phyloP scores from a whole-genome alignment of 371 early-diverging fungal species.

The Apophysomyces elegans region DNA sequence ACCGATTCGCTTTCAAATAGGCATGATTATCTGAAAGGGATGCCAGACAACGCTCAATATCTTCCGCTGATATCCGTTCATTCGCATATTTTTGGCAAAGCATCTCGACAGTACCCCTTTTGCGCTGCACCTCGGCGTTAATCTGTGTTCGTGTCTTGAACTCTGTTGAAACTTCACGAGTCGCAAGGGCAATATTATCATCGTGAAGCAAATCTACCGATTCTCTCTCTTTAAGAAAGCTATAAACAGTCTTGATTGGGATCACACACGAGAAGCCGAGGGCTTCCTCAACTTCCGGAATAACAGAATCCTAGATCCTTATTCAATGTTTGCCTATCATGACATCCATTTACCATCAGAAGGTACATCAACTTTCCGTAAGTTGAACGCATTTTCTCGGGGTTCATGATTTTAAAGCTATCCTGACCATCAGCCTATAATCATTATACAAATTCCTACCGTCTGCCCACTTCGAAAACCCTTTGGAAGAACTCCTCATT shows the following conservation, averaged over 20 bases:
- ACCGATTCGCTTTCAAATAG: constrained; percentile 84
- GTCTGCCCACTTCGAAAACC: constrained; percentile 94
- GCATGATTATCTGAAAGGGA: constrained; percentile 96
- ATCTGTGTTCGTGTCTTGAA: constrained; percentile 77
- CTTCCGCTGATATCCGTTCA: constrained; percentile 58
- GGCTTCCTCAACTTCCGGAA: constrained; percentile 85
- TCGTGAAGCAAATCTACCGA: constrained; percentile 78
- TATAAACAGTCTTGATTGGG: constrained; percentile 89
- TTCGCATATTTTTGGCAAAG: constrained; percentile 82
- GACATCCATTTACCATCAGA: constrained; percentile 62
- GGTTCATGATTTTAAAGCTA: constrained; percentile 97
- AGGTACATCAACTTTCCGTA: constrained; percentile 97
- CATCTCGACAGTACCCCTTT: constrained; percentile 86
- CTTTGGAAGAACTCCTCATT: constrained; percentile 87
- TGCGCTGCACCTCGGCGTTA: constrained; percentile 85
- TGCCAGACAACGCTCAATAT: constrained; percentile 86
- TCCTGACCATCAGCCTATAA: not conserved
- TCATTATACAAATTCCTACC: constrained; percentile 39
- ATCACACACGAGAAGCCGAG: constrained; percentile 83
- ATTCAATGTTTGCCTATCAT: not conserved
- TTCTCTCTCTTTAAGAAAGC: constrained; percentile 65
- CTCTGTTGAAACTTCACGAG: constrained; percentile 86
- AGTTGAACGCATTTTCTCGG: constrained; percentile 93
- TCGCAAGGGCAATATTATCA: constrained; percentile 82
- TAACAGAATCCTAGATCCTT: constrained; percentile 74